Percentiles rank a stretch among this genome's conserved stretches.
Conservation (phyloP, 257 asterid genomes). For the Solanum appendiculatum region DNA sequence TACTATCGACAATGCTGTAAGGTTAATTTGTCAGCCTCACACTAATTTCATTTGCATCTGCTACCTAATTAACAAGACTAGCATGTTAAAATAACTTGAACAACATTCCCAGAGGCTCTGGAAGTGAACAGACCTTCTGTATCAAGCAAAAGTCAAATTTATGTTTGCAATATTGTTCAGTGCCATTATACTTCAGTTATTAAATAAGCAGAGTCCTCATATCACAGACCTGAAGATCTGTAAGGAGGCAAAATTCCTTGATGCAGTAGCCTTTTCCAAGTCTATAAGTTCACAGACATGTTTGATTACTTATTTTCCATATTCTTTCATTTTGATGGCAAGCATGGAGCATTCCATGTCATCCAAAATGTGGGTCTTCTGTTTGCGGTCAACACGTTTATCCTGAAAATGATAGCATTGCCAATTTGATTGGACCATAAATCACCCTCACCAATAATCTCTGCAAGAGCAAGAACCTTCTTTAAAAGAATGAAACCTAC, state of each 20-base stretch:
- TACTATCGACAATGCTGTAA: neutral
- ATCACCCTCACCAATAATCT: constrained; percentile 49
- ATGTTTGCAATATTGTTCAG: neutral
- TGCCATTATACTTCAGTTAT: neutral
- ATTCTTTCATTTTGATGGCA: neutral
- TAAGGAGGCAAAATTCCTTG: neutral
- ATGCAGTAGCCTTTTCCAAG: neutral
- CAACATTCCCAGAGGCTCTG: neutral
- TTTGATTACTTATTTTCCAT: neutral
- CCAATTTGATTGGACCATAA: neutral
- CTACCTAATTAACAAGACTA: neutral
- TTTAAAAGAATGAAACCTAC: constrained; percentile 53
- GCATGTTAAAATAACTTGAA: neutral
- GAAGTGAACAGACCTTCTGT: neutral
- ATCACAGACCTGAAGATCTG: neutral
- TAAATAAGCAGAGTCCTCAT: neutral
- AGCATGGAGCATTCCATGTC: neutral
- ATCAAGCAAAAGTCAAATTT: neutral
- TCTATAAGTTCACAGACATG: neutral
- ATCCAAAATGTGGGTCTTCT: neutral
- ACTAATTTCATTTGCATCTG: neutral
- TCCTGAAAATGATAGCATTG: neutral
- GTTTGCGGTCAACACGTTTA: neutral
- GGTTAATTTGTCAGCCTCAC: neutral
- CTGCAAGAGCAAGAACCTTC: constrained; percentile 54